Evolutionary conservation across 345 rosid species (phyloP).

Genomic region (Lumnitzera racemosa): DNA sequence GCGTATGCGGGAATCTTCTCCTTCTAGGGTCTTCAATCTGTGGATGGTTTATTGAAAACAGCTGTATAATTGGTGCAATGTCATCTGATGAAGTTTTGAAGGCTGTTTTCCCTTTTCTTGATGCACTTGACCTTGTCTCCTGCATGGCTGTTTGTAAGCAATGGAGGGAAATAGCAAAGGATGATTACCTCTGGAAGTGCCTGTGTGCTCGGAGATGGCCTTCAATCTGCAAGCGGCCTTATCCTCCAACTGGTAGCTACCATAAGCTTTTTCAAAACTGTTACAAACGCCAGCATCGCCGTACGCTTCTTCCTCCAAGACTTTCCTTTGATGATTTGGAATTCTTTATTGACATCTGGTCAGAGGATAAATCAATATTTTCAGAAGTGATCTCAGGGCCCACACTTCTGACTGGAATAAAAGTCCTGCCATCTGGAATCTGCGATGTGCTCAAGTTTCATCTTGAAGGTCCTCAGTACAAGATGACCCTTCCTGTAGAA

Average conservation of each 20-base stretch:
- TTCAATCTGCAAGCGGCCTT: slow-evolving; percentile 64
- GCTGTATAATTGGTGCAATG: slow-evolving; percentile 30
- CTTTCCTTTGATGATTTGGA: slow-evolving; percentile 71
- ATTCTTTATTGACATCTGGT: slow-evolving; percentile 84
- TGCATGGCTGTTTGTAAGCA: slow-evolving; percentile 76
- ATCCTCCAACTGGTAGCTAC: slow-evolving; percentile 57
- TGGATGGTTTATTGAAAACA: not conserved
- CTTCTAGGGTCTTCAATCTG: no score
- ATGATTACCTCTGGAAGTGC: slow-evolving; percentile 94
- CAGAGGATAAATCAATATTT: slow-evolving; percentile 55
- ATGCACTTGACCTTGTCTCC: slow-evolving; percentile 65
- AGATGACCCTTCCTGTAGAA: slow-evolving; percentile 72
- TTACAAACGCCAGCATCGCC: slow-evolving; percentile 40
- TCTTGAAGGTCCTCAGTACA: slow-evolving; percentile 46
- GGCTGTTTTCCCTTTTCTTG: slow-evolving; percentile 72
- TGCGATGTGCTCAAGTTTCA: slow-evolving; percentile 39
- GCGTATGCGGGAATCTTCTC: no score
- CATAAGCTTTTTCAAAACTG: slow-evolving; percentile 61
- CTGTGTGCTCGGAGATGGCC: slow-evolving; percentile 88
- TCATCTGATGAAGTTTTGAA: slow-evolving; percentile 57
- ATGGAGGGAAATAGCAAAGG: slow-evolving; percentile 71
- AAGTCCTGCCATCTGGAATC: slow-evolving; percentile 36
- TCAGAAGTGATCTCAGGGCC: slow-evolving; percentile 74
- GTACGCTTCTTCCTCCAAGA: slow-evolving; percentile 57
- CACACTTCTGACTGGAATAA: slow-evolving; percentile 50